Evolutionary conservation across 2,329 filamentous ascomycete species (phyloP), one percentile per base, ranked within the genome.

Genomic region (Periconia macrospinosa): DNA sequence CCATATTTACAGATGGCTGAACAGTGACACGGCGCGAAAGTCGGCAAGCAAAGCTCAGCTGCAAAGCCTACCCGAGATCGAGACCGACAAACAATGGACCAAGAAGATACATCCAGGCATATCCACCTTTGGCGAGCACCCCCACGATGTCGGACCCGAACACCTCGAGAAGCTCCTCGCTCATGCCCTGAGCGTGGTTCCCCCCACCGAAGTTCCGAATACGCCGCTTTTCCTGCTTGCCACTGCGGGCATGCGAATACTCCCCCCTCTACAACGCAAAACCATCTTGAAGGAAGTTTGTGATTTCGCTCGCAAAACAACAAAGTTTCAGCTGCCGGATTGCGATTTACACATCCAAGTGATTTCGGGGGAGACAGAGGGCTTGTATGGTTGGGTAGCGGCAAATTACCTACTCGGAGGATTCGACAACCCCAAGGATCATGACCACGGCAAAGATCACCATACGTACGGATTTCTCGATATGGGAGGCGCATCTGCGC

Each of bases 381-480:
- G 92, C 2, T 75, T 99, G 30, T 99, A 97, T 66, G 94, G 94
- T 40, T 99, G 94, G 94, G 89, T 99, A 63, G 93, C 95, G 8
- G 90, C 93, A 49, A 99, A 99, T 70, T 99, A 99, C 68, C 77
- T 99, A 30, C 81, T 99, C 1, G 93, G 92, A 27, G 91, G 92
- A 3, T 97, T 99, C 65, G 90, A 97, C 71, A 79, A 83, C 17
- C 87, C 91, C 0, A 78, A 87, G 47, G 77, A 85, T 14, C 90
- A 96, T 65, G 79, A 85, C 49, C 91, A 96, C 71, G 92, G 91
- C 49, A 92, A 96, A 60, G 85, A 84, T 23, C 94, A 97, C 71
- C 90, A 92, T 68, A 99, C 94, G 0, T 99, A 97, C 73, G 94
- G 94, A 0, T 99, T 99, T 68, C 79, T 99, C 56, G 94, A 99